A percentile compares a stretch with the other conserved stretches of the same genome.
These are phyloP conservation scores for Pseudonectria foliicola DNA, from an alignment of 2,329 filamentous ascomycete genomes.

Conservation along the genomic window DNA sequence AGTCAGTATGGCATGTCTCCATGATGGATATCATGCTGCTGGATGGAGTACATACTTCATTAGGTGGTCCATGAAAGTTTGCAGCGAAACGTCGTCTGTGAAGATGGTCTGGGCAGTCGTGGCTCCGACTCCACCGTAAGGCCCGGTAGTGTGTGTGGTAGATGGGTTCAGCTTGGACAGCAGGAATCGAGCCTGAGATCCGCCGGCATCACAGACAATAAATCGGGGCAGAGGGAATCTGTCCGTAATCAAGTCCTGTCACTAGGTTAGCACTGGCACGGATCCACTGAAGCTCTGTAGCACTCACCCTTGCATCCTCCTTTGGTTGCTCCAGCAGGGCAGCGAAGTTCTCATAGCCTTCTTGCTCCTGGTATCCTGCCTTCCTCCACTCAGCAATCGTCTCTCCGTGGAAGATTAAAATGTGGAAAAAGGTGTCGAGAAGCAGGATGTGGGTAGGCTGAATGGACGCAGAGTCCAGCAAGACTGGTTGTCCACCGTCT, in stretches of 20 bases:
- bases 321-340: conserved; percentile 84
- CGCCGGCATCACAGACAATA: conserved; percentile 97
- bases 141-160: conserved; percentile 89
- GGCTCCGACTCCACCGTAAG: conserved; percentile 78
- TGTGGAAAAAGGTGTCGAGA: conserved; percentile 98
- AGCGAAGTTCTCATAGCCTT: conserved; percentile 96
- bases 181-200: conserved; percentile 94
- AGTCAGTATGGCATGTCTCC: conserved; percentile 9
- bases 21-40: not conserved
- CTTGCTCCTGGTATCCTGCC: conserved; percentile 94
- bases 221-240: conserved; percentile 97
- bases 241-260: conserved; percentile 87
- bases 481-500: conserved; percentile 84
- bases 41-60: conserved; percentile 69
- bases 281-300: not conserved
- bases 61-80: conserved; percentile 98
- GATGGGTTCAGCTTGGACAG: conserved; percentile 96
- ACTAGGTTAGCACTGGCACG: conserved; percentile 16
- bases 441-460: conserved; percentile 89
- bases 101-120: conserved; percentile 97
- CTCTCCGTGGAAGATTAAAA: conserved; percentile 97
- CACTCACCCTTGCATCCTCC: conserved; percentile 83
- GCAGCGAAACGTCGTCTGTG: conserved; percentile 94
- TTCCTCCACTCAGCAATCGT: conserved; percentile 98
- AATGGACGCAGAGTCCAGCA: conserved; percentile 93